phyloP scores from a whole-genome alignment of 495 filamentous ascomycete species.

The Astrothelium macrocarpum region DNA sequence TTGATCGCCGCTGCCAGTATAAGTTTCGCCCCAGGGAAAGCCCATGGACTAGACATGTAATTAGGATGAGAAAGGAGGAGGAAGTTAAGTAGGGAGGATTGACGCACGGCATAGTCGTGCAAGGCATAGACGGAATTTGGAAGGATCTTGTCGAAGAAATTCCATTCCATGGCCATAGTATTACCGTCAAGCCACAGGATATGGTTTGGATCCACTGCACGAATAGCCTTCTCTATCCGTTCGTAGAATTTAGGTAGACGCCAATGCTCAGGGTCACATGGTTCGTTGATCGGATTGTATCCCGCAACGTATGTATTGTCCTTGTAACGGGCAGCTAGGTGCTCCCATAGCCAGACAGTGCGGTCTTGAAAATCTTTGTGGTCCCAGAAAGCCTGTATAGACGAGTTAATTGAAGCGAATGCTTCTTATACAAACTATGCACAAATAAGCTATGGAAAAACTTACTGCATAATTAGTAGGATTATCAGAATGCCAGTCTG shows the following conservation, averaged over 20 bases:
- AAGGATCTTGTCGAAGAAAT: constrained; percentile 35
- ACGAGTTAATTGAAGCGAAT: not conserved
- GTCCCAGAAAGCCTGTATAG: constrained; percentile 45
- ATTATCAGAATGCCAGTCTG: constrained; percentile 56
- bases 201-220: constrained; percentile 49
- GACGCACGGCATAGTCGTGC: constrained; percentile 45
- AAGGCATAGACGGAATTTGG: constrained; percentile 52
- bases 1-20: constrained; percentile 43
- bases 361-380: constrained; percentile 54
- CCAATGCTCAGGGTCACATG: constrained; percentile 47
- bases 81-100: not conserved
- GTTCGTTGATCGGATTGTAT: constrained; percentile 60
- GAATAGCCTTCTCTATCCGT: constrained; percentile 49
- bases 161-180: constrained; percentile 52
- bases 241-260: constrained; percentile 48
- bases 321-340: constrained; percentile 48
- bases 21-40: constrained; percentile 46
- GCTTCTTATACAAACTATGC: not conserved
- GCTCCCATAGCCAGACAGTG: constrained; percentile 50
- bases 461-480: constrained; percentile 39
- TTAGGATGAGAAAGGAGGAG: not conserved
- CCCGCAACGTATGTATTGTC: constrained; percentile 50
- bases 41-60: constrained; percentile 7
- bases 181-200: constrained; percentile 59
- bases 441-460: not conserved